These are phyloP conservation scores for Viridothelium virens DNA, from an alignment of 495 filamentous ascomycete genomes.

Conservation along the genomic window DNA sequence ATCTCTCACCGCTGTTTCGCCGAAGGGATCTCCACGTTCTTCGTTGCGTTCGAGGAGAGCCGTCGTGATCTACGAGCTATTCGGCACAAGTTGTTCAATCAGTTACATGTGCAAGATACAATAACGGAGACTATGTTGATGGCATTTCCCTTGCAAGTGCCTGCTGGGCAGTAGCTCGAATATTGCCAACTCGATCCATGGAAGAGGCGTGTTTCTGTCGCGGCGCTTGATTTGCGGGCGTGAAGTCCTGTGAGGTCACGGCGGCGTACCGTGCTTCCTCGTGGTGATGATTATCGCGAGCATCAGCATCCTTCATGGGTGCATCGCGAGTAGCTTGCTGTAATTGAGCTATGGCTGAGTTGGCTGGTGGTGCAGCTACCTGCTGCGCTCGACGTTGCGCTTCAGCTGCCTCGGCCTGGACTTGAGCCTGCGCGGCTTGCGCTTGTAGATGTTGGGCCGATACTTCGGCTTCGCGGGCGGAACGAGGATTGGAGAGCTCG, in stretches of 20 bases:
- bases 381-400: slow-evolving; percentile 2
- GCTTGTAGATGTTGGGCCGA: slow-evolving; percentile 6
- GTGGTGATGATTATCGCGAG: slow-evolving; percentile 3
- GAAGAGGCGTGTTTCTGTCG: not conserved
- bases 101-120: not conserved
- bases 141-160: slow-evolving; percentile 9
- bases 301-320: slow-evolving; percentile 6
- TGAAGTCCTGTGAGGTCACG: slow-evolving; percentile 2
- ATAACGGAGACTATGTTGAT: not conserved
- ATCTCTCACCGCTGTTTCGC: not conserved
- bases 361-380: not conserved
- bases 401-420: slow-evolving; percentile 6
- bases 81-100: not conserved
- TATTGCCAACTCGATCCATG: slow-evolving; percentile 3
- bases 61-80: not conserved
- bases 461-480: slow-evolving; percentile 16
- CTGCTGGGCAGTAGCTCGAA: slow-evolving; percentile 9
- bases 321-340: slow-evolving; percentile 3
- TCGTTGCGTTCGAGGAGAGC: not conserved
- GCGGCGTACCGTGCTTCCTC: slow-evolving; percentile 6
- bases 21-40: not conserved
- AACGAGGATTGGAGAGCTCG: slow-evolving; percentile 37
- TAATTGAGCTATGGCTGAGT: not conserved
- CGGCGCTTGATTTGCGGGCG: slow-evolving; percentile 1
- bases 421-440: slow-evolving; percentile 6